These are phyloP conservation scores for Emydomyces testavorans DNA, from an alignment of 2,329 filamentous ascomycete genomes.

Conservation along the genomic window DNA sequence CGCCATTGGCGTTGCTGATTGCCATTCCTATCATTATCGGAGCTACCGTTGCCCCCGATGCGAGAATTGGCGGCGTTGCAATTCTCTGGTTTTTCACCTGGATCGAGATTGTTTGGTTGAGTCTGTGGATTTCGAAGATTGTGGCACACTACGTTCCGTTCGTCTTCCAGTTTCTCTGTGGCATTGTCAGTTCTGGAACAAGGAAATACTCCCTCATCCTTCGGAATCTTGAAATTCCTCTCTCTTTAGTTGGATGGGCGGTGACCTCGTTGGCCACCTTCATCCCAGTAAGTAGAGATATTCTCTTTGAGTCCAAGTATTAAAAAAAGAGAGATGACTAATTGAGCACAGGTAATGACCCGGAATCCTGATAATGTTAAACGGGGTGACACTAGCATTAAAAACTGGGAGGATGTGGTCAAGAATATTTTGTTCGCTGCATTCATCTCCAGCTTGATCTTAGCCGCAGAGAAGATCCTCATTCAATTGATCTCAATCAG, in stretches of 20 bases:
- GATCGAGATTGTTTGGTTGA: slow-evolving; percentile 54
- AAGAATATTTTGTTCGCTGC: slow-evolving; percentile 49
- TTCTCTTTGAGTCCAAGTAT: too few relatives aligned
- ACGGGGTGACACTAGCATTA: slow-evolving; percentile 24
- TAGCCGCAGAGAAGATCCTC: slow-evolving; percentile 48
- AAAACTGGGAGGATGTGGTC: slow-evolving; percentile 44
- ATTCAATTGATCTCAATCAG: slow-evolving; percentile 57
- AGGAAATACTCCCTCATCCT: slow-evolving; percentile 53
- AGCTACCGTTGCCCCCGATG: slow-evolving; percentile 39
- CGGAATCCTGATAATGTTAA: slow-evolving; percentile 30
- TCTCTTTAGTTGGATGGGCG: slow-evolving; percentile 51
- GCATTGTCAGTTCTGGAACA: slow-evolving; percentile 53
- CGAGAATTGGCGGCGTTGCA: slow-evolving; percentile 44
- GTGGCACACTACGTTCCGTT: slow-evolving; percentile 47
- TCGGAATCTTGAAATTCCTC: slow-evolving; percentile 47
- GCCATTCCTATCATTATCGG: slow-evolving; percentile 53
- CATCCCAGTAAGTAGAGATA: slow-evolving; percentile 34
- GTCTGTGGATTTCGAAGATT: slow-evolving; percentile 52
- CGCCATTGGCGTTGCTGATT: slow-evolving; percentile 46
- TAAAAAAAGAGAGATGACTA: too few relatives aligned
- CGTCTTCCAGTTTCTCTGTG: slow-evolving; percentile 50
- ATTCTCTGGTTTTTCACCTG: slow-evolving; percentile 53
- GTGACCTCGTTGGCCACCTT: slow-evolving; percentile 50
- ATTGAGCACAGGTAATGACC: slow-evolving; percentile 31
- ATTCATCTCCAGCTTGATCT: slow-evolving; percentile 46